A percentile compares a stretch with the other conserved stretches of the same genome.
Conservation (phyloP, 2,329 filamentous ascomycete species). For the Bimuria novae-zelandiae region DNA sequence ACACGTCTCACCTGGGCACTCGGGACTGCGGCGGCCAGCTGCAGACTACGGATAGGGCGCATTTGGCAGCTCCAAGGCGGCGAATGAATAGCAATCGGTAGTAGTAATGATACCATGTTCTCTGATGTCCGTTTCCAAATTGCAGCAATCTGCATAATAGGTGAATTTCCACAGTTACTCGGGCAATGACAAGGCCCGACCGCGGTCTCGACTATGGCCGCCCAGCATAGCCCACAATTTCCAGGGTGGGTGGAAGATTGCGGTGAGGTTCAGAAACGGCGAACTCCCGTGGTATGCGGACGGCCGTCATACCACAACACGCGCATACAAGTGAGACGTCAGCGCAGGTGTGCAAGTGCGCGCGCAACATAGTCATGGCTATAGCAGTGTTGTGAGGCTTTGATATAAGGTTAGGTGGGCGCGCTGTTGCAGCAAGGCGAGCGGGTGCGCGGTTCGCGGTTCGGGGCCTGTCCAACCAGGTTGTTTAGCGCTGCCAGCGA, state of each 20-base stretch:
- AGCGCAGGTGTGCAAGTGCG: background rate
- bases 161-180: constrained; percentile 8
- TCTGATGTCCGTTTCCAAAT: too few species aligned
- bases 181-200: constrained; percentile 3
- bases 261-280: background rate
- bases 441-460: background rate
- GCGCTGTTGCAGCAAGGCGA: background rate
- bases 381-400: constrained; percentile 6
- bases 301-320: background rate
- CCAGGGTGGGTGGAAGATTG: background rate
- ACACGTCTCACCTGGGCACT: background rate
- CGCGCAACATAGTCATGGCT: background rate
- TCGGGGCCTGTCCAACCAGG: constrained; percentile 4
- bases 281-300: background rate
- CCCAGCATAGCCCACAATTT: constrained; percentile 9
- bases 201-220: constrained; percentile 5
- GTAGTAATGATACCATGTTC: constrained; percentile 1
- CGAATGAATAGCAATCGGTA: too few species aligned
- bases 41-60: constrained; percentile 9
- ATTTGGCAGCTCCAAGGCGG: background rate
- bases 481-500: constrained; percentile 21
- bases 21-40: background rate
- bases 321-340: background rate
- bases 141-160: constrained; percentile 4
- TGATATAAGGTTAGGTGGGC: background rate